Evolutionary conservation across 2,329 filamentous ascomycete genomes (phyloP).

Genomic region (Penicillium vulpinum): DNA sequence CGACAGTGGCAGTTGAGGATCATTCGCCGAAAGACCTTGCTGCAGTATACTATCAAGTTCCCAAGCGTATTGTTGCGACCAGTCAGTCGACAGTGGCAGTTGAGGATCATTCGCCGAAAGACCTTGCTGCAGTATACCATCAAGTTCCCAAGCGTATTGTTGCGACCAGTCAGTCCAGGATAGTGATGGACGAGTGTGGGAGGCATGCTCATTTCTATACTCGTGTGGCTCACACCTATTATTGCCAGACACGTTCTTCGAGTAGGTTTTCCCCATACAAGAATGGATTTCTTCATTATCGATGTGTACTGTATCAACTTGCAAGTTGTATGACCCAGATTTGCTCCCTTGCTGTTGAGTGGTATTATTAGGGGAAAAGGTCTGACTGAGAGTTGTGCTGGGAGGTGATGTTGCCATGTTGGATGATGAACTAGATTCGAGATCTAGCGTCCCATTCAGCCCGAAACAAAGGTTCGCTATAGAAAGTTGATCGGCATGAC

Average conservation of each 20-base stretch:
- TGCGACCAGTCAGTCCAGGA: no score
- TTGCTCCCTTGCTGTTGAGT: neutral
- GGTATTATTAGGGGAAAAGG: neutral
- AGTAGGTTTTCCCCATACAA: neutral
- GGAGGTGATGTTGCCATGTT: neutral
- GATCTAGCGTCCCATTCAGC: neutral
- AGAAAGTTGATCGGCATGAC: no score
- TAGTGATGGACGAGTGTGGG: neutral
- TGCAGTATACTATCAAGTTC: no score
- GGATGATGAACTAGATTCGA: neutral
- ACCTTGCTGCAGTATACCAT: neutral
- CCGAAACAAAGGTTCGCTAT: no score
- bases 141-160: neutral
- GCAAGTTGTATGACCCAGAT: neutral
- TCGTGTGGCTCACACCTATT: neutral
- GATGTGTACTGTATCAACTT: neutral
- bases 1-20: no score
- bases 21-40: no score
- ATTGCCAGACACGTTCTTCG: neutral
- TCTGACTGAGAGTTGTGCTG: neutral
- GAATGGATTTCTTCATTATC: neutral
- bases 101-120: neutral
- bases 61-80: neutral
- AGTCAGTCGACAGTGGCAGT: neutral
- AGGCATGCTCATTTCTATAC: neutral